Conservation (phyloP, 208 protist species). For the Leishmania guyanensis region DNA sequence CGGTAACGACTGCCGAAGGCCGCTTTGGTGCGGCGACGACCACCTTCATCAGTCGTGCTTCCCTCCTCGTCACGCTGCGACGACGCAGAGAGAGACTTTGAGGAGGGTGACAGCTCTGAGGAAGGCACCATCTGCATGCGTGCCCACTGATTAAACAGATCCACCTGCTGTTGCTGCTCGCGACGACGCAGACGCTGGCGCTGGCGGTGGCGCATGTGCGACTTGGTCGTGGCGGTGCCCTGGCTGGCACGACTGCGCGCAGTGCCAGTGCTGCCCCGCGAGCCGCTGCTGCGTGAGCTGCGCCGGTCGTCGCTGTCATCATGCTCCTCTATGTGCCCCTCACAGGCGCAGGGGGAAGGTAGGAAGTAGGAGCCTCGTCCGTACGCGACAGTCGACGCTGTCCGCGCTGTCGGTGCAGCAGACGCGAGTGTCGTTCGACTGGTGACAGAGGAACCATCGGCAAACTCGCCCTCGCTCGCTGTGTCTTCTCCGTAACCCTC, state of each 20-base stretch:
- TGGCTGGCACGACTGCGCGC: slow-evolving; percentile 13
- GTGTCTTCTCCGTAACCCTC: slow-evolving; percentile 11
- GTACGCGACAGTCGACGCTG: slow-evolving; percentile 34
- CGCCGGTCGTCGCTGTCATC: slow-evolving; percentile 16
- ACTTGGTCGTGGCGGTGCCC: slow-evolving; percentile 17
- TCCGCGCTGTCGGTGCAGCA: slow-evolving; percentile 20
- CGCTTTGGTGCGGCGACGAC: not conserved
- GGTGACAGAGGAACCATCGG: slow-evolving; percentile 25
- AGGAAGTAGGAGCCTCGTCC: slow-evolving; percentile 36
- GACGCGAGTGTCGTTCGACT: slow-evolving; percentile 25
- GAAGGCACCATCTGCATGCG: slow-evolving; percentile 24
- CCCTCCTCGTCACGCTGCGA: slow-evolving; percentile 2
- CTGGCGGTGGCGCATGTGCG: slow-evolving; percentile 36
- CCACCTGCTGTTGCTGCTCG: slow-evolving; percentile 26
- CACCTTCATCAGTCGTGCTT: not conserved
- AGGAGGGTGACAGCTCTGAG: slow-evolving; percentile 27
- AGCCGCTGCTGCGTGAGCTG: slow-evolving; percentile 13
- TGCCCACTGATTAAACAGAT: slow-evolving; percentile 38
- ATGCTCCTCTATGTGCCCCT: slow-evolving; percentile 13
- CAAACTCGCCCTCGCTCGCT: not conserved
- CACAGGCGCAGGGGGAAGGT: slow-evolving; percentile 4
- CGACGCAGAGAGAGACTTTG: slow-evolving; percentile 7
- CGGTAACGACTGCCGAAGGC: not conserved
- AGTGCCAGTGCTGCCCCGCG: slow-evolving; percentile 11
- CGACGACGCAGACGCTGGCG: slow-evolving; percentile 28